Evolutionary conservation across 768 basidiomycete species (phyloP).

Genomic region (Trametes meyenii): DNA sequence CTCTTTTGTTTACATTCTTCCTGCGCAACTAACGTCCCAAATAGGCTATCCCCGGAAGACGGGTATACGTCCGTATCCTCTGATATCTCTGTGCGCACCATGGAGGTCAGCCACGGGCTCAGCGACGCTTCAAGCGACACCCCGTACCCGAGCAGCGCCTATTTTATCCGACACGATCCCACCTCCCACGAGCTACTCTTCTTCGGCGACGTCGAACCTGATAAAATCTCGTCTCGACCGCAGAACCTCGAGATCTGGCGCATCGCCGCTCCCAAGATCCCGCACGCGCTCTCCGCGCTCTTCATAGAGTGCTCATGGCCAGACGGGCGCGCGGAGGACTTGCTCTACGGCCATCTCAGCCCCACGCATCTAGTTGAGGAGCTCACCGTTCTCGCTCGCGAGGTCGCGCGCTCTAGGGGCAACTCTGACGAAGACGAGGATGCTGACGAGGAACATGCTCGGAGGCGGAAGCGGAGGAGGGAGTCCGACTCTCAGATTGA

Average conservation of each 20-base stretch:
- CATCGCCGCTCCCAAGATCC: conserved; percentile 76
- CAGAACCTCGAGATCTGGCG: conserved; percentile 78
- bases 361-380: conserved; percentile 82
- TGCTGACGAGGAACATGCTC: conserved; percentile 22
- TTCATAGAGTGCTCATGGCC: conserved; percentile 97
- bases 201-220: conserved; percentile 94
- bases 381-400: conserved; percentile 65
- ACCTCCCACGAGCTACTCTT: conserved; percentile 78
- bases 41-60: conserved; percentile 54
- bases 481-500: conserved; percentile 41
- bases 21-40: conserved; percentile 11
- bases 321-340: conserved; percentile 63
- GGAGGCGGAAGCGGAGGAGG: conserved; percentile 43
- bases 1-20: conserved; percentile 6
- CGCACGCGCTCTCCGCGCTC: conserved; percentile 66
- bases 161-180: conserved; percentile 75
- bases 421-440: background rate
- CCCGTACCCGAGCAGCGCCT: conserved; percentile 78
- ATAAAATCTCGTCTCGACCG: conserved; percentile 63
- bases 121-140: conserved; percentile 34
- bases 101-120: conserved; percentile 76
- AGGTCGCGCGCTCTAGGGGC: conserved; percentile 57
- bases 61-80: conserved; percentile 55
- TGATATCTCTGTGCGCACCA: conserved; percentile 61
- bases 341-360: conserved; percentile 84